Conservation (phyloP, 768 basidiomycete species). For the Mycena leptocephala region DNA sequence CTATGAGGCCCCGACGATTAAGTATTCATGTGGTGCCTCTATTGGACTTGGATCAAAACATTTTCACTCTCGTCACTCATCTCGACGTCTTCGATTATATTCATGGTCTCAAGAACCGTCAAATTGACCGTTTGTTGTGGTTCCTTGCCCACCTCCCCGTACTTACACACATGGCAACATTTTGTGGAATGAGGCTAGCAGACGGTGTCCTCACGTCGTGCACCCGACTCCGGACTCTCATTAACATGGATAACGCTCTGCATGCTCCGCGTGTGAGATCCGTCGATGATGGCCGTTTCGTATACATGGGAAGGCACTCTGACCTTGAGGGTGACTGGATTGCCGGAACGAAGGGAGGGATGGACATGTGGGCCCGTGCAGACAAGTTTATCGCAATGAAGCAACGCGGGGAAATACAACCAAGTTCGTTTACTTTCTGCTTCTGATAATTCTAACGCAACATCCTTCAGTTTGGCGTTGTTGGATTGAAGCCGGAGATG, state of each 20-base stretch:
- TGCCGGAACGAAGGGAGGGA: background rate
- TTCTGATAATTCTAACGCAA: too few species aligned
- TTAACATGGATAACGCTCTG: background rate
- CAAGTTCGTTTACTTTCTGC: background rate
- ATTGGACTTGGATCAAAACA: background rate
- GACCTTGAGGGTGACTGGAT: background rate
- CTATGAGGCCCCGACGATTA: background rate
- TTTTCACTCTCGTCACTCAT: background rate
- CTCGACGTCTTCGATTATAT: background rate
- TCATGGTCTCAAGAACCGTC: background rate
- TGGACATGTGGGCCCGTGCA: background rate
- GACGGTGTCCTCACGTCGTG: background rate
- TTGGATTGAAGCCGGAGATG: background rate
- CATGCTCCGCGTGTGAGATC: too few species aligned
- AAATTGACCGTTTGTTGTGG: background rate
- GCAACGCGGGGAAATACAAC: background rate
- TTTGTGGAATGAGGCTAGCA: background rate
- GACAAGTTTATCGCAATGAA: background rate
- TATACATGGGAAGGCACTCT: background rate
- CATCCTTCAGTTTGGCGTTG: background rate
- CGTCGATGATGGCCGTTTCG: background rate
- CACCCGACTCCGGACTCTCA: background rate
- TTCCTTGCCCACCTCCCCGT: background rate
- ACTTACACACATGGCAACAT: background rate
- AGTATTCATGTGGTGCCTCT: background rate